Base-by-base conservation (phyloP, 495 filamentous ascomycete genomes). In the Staphylotrichum longicolle region DNA sequence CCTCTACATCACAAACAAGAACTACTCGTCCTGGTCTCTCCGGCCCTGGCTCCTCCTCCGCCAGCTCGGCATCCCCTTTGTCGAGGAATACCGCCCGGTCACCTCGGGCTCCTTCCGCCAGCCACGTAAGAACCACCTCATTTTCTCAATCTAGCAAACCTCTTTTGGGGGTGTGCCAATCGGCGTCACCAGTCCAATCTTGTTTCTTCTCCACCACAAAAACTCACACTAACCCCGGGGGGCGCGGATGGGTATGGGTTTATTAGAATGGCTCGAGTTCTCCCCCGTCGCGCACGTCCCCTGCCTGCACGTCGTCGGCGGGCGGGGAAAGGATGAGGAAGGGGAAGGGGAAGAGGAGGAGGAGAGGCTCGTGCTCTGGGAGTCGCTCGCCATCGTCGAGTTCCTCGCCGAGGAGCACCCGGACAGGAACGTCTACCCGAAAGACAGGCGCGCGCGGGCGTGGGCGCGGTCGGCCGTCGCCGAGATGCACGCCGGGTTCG, bases 401-500 rank as follows among this genome's bases (percentile, higher is more conserved):
- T 80, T 78, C 63, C 74, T 86, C 10, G 78, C 81, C 20, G 82
- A 83, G 51, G 66, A 66, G 2, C 59, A 79, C 63, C 79, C 80
- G 0, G 63, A 75, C 8, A 69, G 75, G 10, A 42, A 54, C 39
- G 70, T 82, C 4, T 84, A 80, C 75, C 83, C 83, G 78, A 78
- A 2, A 2, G 30, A 48, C 57, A 59, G 58, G 9, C 63, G 62
- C 9, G 73, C 83, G 8, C 70, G 82, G 59, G 80, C 80, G 1
- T 70, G 81, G 12, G 82, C 83, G 7, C 73, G 82, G 40, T 74
- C 72, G 20, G 80, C 80, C 5, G 74, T 72, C 3, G 78, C 82
- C 0, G 75, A 83, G 68, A 86, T 85, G 82, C 82, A 84, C 63
- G 77, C 83, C 2, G 74, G 78, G 32, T 86, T 86, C 66, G 34